Base-by-base conservation (phyloP, 768 basidiomycete species). In the Phylloporus arenicola region DNA sequence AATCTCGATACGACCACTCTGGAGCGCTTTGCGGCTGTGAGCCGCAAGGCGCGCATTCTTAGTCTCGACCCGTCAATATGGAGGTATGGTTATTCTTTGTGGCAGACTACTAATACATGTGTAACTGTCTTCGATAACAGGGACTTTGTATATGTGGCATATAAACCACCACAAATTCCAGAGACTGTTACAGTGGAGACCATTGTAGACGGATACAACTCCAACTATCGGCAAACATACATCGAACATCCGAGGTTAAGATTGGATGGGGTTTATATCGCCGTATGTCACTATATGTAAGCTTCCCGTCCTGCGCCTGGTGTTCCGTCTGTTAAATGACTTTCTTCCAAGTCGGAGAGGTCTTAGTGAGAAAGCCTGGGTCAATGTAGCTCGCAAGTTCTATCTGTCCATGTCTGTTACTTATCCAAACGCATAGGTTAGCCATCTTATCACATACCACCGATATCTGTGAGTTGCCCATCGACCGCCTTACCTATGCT, bases 361-460 rank as follows among this genome's bases (percentile, higher is more conserved):
- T 22, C 68, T 85, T 25, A 82, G 87, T 55, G 92, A 96, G 58
- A 88, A 87, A 54, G 75, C 80, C 3, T 95, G 93, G 93, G 82
- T 92, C 16, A 86, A 88, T 56, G 89, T 92, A 68, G 53, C 84
- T 72, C 19, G 12, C 11, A 7, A 41, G 34, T 33, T 62, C 4
- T 45, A 3, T 43, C 16, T 12, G 19, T 43, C 12, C 17, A 45
- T 48, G 31, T 29, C 43, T 33, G 44, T 44, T 40, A 25, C 46
- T 57, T 30, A 56, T 41, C 49, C 9, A 54, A 35, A 12, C 16
- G 7, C 50, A 20, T 59, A 90, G 89, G 74, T 89, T 52, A 88
- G 72, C 62, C 91, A 95, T 61, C 75, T 93, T 51, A 81, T 96
- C 60, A 94, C 91, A 6, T 96, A 95, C 67, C 89, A 94, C 61